Evolutionary conservation across 768 basidiomycete species (phyloP), one percentile per base, ranked within the genome.

Genomic region (Termitomyces sp.): DNA sequence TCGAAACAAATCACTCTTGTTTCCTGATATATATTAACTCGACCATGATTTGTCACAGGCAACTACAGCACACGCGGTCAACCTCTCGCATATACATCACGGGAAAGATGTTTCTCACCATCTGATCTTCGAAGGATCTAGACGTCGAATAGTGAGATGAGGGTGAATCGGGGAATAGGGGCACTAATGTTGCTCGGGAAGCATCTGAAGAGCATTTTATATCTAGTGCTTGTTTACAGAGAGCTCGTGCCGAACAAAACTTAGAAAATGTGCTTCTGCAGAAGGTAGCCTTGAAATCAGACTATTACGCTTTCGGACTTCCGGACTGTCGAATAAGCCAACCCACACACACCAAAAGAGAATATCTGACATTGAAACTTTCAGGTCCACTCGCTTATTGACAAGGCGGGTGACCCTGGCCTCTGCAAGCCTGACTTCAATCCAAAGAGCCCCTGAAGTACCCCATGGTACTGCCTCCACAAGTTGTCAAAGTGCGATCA

Each of bases 101-200:
- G 59, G 11, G 50, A 52, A 6, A 14, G 50, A 19, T 35, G 22
- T 9, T 52, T 56, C 51, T 56, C 30, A 53, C 47, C 45, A 44
- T 37, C 37, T 26, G 50, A 51, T 53, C 45, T 42, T 46, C 17
- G 24, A 28, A n/a, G 30, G 14, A 41, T 42, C 28, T n/a, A 5
- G 5, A 10, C 48, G 15, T 12, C 34, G 7, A 5, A 34, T 34
- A 14, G 11, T 34, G 30, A 32, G 30, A 10, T 32, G 30, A 45
- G 22, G 15, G 9, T 19, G 11, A 26, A 22, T 12, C 5, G n/a
- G n/a, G n/a, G n/a, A n/a, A n/a, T n/a, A n/a, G 30, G 10, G 30
- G 28, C 28, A 9, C 9, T 9, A 32, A 22, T 44, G 8, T n/a
- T 24, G 2, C 14, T 12, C 15, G 3, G 43, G 9, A 22, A 26